Base-by-base conservation (phyloP, 1,139 yeast species). In the Hansenula lynferdii region DNA sequence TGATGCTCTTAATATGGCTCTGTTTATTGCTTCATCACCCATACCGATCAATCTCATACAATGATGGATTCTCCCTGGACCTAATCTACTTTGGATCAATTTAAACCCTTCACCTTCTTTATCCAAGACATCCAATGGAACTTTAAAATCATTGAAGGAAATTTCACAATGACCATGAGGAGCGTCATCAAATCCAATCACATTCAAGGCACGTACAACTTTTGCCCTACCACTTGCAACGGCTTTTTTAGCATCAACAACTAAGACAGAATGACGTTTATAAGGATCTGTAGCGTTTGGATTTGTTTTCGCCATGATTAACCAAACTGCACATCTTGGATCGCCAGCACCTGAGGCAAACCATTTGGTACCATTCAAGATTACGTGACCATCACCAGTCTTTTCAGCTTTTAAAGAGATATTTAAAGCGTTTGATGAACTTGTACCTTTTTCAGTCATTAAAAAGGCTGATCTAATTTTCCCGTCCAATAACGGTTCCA, bases 301-400 rank as follows among this genome's bases (percentile, higher is more conserved):
- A 34, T 57, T 58, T 5, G 85, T 79, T 56, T 77, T 70, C 47
- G 84, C 81, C 83, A 81, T 78, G n/a, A 77, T 74, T 38, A 81
- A 64, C 81, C 85, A 76, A 15, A 72, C 75, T 25, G 65, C 51
- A 56, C 80, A 72, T 41, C 83, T 67, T 19, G 85, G 85, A 56
- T 81, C 86, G 16, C 85, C 86, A 27, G 85, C 86, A 22, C 86
- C 86, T 0, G 85, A 76, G 3, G 85, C 82, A 71, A 81, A 80
- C 87, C 87, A 81, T 55, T 81, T 81, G 45, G 77, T 69, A 10
- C 89, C 89, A 46, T 76, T 77, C 35, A 81, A 50, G 4, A 78
- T 77, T 48, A 70, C 77, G 47, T 75, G 69, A 4, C 77, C 77
- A 7, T 75, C 74, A 20, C 54, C 53, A 23, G 47, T 45, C 42